A percentile compares a stretch with the other conserved stretches of the same genome.
Evolutionary conservation across 2,329 filamentous ascomycete species (phyloP).

Genomic region (Xylaria sp.): DNA sequence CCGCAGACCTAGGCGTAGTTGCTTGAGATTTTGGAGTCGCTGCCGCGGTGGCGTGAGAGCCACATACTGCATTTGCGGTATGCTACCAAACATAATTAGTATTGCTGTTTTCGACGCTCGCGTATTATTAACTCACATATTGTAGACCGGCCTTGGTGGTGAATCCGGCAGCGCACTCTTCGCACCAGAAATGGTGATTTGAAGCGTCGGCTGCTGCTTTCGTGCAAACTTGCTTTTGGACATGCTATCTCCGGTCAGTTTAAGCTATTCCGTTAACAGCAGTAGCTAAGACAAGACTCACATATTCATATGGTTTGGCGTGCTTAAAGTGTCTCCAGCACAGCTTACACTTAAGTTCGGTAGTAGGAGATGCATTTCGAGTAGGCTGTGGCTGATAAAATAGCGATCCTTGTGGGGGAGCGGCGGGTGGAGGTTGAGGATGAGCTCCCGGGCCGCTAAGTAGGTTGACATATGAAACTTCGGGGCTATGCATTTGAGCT

Average conservation of each 20-base stretch:
- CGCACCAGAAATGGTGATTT: slow-evolving; percentile 48
- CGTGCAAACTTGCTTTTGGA: slow-evolving; percentile 44
- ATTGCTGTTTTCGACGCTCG: not conserved
- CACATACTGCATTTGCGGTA: slow-evolving; percentile 51
- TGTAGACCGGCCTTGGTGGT: slow-evolving; percentile 47
- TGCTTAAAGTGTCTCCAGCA: slow-evolving; percentile 41
- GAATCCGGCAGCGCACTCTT: slow-evolving; percentile 54
- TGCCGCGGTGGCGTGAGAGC: slow-evolving; percentile 43
- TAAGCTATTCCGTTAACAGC: not conserved
- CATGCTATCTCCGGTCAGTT: slow-evolving; percentile 42
- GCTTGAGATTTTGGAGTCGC: slow-evolving; percentile 28
- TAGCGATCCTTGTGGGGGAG: not conserved
- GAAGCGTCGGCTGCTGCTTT: slow-evolving; percentile 30
- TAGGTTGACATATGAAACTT: slow-evolving; percentile 4
- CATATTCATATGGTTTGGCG: slow-evolving; percentile 39
- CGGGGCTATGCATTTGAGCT: slow-evolving; percentile 23
- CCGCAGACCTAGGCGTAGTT: slow-evolving; percentile 10
- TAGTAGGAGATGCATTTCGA: slow-evolving; percentile 33
- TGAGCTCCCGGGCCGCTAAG: not conserved
- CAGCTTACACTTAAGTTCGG: slow-evolving; percentile 36
- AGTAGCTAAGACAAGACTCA: slow-evolving; percentile 30
- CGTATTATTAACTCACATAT: slow-evolving; percentile 44
- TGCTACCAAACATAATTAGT: slow-evolving; percentile 43
- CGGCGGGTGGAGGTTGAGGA: not conserved
- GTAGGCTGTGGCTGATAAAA: slow-evolving; percentile 9